These are phyloP conservation scores for Alternaria triticimaculans DNA, from an alignment of 2,329 filamentous ascomycete species.

Conservation along the genomic window DNA sequence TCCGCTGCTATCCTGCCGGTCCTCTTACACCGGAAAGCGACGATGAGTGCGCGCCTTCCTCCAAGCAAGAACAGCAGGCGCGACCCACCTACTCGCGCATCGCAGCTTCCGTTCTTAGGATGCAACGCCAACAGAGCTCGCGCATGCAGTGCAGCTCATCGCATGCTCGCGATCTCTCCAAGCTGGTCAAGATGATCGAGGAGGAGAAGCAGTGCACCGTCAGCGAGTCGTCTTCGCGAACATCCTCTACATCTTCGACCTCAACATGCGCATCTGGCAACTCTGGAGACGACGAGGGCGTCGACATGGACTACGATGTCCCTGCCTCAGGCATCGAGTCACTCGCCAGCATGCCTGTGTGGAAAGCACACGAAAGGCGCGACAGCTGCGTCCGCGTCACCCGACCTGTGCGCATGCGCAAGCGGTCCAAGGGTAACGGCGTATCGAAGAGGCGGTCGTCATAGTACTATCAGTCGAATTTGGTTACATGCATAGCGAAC, in stretches of 20 bases:
- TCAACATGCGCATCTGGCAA: slow-evolving; percentile 5
- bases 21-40: slow-evolving; percentile 38
- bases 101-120: slow-evolving; percentile 47
- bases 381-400: slow-evolving; percentile 35
- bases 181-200: slow-evolving; percentile 53
- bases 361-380: slow-evolving; percentile 35
- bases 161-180: slow-evolving; percentile 51
- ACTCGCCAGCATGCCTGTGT: slow-evolving; percentile 27
- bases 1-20: slow-evolving; percentile 15
- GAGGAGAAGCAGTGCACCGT: slow-evolving; percentile 52
- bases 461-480: slow-evolving; percentile 13
- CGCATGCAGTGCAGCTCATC: slow-evolving; percentile 50
- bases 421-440: slow-evolving; percentile 25
- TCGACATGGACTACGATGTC: slow-evolving; percentile 40
- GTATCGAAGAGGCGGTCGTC: slow-evolving; percentile 28
- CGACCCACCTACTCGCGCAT: slow-evolving; percentile 39
- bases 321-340: slow-evolving; percentile 20
- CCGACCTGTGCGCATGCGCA: slow-evolving; percentile 44
- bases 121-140: slow-evolving; percentile 51
- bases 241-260: slow-evolving; percentile 13
- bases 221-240: slow-evolving; percentile 25
- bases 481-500: slow-evolving; percentile 38
- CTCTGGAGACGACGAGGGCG: slow-evolving; percentile 41
- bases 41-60: slow-evolving; percentile 18
- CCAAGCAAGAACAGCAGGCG: slow-evolving; percentile 12